Evolutionary conservation across 2,329 filamentous ascomycete species (phyloP), one percentile per base, ranked within the genome.

Genomic region (Ampelomyces quisqualis): DNA sequence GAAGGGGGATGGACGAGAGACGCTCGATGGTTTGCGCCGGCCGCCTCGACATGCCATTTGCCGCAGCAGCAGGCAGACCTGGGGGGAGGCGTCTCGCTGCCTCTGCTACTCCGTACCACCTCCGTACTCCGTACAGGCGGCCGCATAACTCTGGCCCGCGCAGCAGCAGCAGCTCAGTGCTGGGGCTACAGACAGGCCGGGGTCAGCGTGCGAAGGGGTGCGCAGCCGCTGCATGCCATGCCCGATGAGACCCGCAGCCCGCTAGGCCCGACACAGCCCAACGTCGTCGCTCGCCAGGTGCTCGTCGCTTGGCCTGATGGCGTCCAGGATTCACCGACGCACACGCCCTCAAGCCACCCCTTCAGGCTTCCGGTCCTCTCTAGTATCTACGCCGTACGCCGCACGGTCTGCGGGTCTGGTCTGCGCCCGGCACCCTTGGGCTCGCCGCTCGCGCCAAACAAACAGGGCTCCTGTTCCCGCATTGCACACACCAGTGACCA

Each of bases 31-130:
- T 60, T 39, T 38, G 45, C 49, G 42, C 44, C 55, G 51, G 22
- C 38, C 53, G 61, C 54, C 41, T 58, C 35, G 54, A 51, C 53
- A 50, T 60, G 53, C 62, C 56, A 63, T 65, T 65, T 64, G 62
- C 51, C 58, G 53, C 51, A 46, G 47, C 41, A 42, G 46, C 27
- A 29, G 18, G 32, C 45, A 46, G 49, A 46, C 46, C 56, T 49
- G 55, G 50, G 49, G 51, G 41, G 55, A 54, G 49, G 50, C 51
- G 46, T 53, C 53, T 44, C 42, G 45, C 38, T 34, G 38, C 39
- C 40, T 33, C 36, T 28, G 44, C 49, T n/a, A n/a, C n/a, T n/a
- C n/a, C n/a, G n/a, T n/a, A n/a, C n/a, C n/a, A n/a, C n/a, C n/a
- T n/a, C n/a, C n/a, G n/a, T n/a, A 47, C 51, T 54, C 47, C 38